Conservation (phyloP, 345 rosid species). For the Eucalyptus marginata region DNA sequence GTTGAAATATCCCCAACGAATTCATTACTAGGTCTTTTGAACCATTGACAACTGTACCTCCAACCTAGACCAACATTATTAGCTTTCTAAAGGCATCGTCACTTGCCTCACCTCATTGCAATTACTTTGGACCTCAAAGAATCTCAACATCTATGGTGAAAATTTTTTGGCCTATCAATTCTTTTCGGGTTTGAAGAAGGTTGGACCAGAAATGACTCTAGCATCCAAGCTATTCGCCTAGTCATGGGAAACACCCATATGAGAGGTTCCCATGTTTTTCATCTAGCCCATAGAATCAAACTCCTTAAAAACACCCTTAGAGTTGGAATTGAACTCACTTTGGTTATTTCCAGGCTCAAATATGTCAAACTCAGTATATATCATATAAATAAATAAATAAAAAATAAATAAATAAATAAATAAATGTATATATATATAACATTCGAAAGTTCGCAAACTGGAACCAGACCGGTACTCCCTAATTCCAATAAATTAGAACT, state of each 20-base stretch:
- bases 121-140: background rate
- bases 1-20: rapidly evolving
- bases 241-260: rapidly evolving
- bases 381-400: no score
- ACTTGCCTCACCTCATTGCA: background rate
- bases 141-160: background rate
- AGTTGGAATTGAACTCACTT: background rate
- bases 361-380: background rate
- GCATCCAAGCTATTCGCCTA: no score
- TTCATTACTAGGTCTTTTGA: background rate
- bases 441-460: no score
- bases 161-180: background rate
- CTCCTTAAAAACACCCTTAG: background rate
- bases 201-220: background rate
- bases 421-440: no score
- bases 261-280: background rate
- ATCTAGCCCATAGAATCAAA: background rate
- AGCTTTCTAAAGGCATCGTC: background rate
- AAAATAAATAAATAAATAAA: no score
- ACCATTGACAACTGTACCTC: rapidly evolving
- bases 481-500: rapidly evolving
- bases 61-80: background rate
- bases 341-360: rapidly evolving
- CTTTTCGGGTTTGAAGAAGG: background rate
- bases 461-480: rapidly evolving